Percentiles rank a stretch among this genome's conserved stretches.
Conservation (phyloP, 2,329 filamentous ascomycete species). For the Pseudogymnoascus pannorum region DNA sequence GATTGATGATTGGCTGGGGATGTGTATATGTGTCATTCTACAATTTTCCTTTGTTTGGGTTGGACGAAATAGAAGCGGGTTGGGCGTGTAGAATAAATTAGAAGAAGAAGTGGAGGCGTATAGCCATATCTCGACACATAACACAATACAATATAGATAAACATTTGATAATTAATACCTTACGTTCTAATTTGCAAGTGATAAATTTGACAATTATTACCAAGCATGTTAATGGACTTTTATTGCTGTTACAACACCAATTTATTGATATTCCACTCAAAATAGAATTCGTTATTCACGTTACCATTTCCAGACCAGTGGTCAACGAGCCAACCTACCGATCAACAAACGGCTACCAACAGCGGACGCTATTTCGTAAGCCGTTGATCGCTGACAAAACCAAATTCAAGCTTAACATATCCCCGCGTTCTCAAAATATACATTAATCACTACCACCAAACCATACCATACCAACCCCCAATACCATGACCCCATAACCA, state of each 20-base stretch:
- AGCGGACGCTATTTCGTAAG: background rate
- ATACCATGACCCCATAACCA: background rate
- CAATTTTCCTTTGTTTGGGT: background rate
- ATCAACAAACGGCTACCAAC: background rate
- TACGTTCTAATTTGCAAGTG: background rate
- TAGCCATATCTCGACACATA: background rate
- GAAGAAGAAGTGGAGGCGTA: background rate
- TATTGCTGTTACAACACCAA: too few relatives aligned
- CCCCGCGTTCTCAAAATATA: background rate
- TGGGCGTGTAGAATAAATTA: slow-evolving; percentile 7
- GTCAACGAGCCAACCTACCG: background rate
- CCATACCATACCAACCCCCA: background rate
- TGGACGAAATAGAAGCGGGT: background rate
- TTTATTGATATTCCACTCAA: background rate
- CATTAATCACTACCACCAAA: background rate
- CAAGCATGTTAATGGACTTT: too few relatives aligned
- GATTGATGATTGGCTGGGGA: background rate
- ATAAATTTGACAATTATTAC: too few relatives aligned
- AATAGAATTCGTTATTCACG: too few relatives aligned
- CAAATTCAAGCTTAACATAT: background rate
- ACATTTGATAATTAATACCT: background rate
- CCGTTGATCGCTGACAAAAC: slow-evolving; percentile 3
- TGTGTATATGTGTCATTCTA: background rate
- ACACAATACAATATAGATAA: slow-evolving; percentile 1
- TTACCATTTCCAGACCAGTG: too few relatives aligned